Percentiles rank a stretch among this genome's conserved stretches.
These are phyloP conservation scores for Bipolaris gigantea DNA, from an alignment of 2,329 filamentous ascomycete genomes.

Conservation along the genomic window DNA sequence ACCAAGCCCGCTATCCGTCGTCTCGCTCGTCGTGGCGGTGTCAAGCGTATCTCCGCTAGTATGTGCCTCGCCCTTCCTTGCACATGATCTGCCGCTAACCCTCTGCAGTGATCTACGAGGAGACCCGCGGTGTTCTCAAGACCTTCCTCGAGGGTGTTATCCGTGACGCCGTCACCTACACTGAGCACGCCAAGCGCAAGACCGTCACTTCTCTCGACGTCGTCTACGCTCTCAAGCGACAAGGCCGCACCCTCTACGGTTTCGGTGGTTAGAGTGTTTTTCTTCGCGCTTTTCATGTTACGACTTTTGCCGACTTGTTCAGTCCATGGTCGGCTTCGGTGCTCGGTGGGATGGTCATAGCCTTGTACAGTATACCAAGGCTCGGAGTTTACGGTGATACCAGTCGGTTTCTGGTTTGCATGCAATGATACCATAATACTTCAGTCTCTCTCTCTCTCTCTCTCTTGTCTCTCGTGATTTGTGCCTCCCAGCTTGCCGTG, in stretches of 20 bases:
- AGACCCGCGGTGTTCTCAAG: constrained; percentile 77
- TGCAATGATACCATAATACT: constrained; percentile 42
- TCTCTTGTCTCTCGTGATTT: background rate
- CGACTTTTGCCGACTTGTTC: constrained; percentile 34
- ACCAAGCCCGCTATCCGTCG: constrained; percentile 59
- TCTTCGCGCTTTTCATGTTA: constrained; percentile 41
- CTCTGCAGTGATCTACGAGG: constrained; percentile 72
- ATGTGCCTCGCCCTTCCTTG: constrained; percentile 25
- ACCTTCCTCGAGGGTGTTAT: constrained; percentile 78
- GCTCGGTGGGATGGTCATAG: constrained; percentile 40
- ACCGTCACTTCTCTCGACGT: constrained; percentile 71
- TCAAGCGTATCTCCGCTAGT: constrained; percentile 58
- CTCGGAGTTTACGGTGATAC: constrained; percentile 42
- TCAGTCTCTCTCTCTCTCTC: background rate
- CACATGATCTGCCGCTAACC: constrained; percentile 26
- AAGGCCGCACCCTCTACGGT: constrained; percentile 76
- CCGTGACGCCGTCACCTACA: constrained; percentile 76
- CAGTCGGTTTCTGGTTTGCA: constrained; percentile 33
- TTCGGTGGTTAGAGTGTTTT: constrained; percentile 74
- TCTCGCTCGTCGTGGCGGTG: constrained; percentile 58
- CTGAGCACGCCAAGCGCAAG: constrained; percentile 80
- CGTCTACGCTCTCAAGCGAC: constrained; percentile 65
- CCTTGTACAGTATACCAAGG: constrained; percentile 36
- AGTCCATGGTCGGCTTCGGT: constrained; percentile 64
- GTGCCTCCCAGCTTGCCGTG: background rate